Percentiles rank a stretch among this genome's conserved stretches.
Evolutionary conservation across 2,329 filamentous ascomycete species (phyloP).

Genomic region (Chrysoporthe puriensis): DNA sequence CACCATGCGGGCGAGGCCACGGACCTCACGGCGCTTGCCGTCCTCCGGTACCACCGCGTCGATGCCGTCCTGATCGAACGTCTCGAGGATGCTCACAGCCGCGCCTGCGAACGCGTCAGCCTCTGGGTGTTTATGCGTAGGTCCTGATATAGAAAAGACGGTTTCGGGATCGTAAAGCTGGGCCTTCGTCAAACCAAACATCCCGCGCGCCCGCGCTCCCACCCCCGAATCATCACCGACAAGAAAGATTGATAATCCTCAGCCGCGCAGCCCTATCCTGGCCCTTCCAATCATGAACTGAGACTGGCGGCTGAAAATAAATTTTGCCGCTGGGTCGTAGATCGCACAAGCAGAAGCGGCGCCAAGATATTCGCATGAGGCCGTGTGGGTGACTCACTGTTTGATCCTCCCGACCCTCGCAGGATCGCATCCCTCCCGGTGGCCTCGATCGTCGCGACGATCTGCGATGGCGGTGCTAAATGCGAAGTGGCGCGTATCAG

Average conservation of each 20-base stretch:
- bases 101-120: conserved; percentile 56
- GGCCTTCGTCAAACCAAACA: background rate
- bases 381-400: conserved; percentile 64
- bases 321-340: background rate
- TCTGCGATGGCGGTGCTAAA: conserved; percentile 80
- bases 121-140: background rate
- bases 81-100: conserved; percentile 95
- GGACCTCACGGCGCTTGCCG: conserved; percentile 61
- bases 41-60: conserved; percentile 34
- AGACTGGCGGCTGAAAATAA: background rate
- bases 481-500: conserved; percentile 18
- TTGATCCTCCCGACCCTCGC: conserved; percentile 81
- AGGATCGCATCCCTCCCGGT: conserved; percentile 95
- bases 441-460: conserved; percentile 84
- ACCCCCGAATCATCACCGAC: background rate
- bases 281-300: background rate
- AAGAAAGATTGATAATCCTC: background rate
- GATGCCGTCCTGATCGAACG: conserved; percentile 55
- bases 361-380: background rate
- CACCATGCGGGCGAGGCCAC: conserved; percentile 90
- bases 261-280: background rate
- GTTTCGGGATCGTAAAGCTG: background rate
- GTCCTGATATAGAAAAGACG: background rate
- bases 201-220: too few relatives aligned
- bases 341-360: background rate